Evolutionary conservation across 768 basidiomycete species (phyloP).

Genomic region (Serendipita sp.): DNA sequence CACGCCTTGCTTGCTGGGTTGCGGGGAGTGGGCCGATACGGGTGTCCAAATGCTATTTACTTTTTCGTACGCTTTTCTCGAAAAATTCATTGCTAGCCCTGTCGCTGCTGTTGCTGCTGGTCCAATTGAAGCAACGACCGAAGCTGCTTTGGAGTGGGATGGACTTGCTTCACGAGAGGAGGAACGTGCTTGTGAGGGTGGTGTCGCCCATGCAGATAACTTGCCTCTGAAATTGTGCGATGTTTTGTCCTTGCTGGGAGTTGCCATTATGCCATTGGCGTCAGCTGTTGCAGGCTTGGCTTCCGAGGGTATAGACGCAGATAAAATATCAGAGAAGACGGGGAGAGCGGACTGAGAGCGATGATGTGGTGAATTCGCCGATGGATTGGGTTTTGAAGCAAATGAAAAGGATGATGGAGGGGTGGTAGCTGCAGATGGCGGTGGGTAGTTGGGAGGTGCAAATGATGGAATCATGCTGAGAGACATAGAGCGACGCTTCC

Average conservation of each 20-base stretch:
- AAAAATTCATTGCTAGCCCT: constrained; percentile 39
- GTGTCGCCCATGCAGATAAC: not conserved
- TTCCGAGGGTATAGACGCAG: not conserved
- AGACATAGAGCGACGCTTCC: constrained; percentile 3
- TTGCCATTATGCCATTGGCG: not conserved
- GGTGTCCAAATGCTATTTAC: constrained; percentile 48
- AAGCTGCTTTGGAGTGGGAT: not conserved
- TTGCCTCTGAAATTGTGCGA: not conserved
- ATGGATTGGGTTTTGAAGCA: not conserved
- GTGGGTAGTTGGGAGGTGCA: not conserved
- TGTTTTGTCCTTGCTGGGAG: not conserved
- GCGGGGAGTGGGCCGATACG: not conserved
- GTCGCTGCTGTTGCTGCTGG: constrained; percentile 38
- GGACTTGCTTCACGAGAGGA: not conserved
- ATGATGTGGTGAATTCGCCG: not conserved
- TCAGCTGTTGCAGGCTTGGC: not conserved
- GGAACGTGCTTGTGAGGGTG: not conserved
- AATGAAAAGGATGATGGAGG: not conserved
- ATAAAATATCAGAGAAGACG: not conserved
- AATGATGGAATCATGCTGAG: constrained; percentile 5
- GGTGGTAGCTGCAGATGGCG: not conserved
- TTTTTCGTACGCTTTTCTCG: constrained; percentile 59
- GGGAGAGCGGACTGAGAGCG: not conserved
- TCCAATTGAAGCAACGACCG: constrained; percentile 2
- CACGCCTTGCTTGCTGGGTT: not conserved